Conservation (phyloP, 2,329 filamentous ascomycete genomes). For the Ceratocystis alfenasii region DNA sequence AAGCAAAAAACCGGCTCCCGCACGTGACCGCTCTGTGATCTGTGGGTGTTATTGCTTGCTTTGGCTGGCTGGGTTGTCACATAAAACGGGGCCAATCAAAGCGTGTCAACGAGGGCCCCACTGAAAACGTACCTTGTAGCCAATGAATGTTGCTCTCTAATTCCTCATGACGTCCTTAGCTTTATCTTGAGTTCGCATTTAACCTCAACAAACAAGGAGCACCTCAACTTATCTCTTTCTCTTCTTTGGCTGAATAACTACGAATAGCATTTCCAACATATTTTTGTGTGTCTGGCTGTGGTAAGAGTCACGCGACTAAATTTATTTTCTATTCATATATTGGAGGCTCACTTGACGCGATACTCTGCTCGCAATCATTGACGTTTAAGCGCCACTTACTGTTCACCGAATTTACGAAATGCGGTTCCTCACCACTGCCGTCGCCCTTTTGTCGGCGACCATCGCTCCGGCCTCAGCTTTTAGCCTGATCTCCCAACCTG, state of each 20-base stretch:
- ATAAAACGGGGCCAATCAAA: slow-evolving; percentile 5
- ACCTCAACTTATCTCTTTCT: not conserved
- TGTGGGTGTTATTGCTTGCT: not conserved
- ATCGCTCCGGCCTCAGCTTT: slow-evolving; percentile 35
- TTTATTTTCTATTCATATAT: not conserved
- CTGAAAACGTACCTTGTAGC: not conserved
- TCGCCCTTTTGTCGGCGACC: slow-evolving; percentile 37
- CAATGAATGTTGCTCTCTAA: not conserved
- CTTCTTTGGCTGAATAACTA: not conserved
- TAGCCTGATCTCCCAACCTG: slow-evolving; percentile 33
- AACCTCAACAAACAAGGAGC: not conserved
- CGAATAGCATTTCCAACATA: not conserved
- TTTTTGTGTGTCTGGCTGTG: not conserved
- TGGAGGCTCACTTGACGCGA: not conserved
- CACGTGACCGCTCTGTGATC: not conserved
- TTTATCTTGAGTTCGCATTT: not conserved
- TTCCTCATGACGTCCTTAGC: slow-evolving; percentile 8
- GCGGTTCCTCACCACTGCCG: slow-evolving; percentile 29
- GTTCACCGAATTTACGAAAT: slow-evolving; percentile 5
- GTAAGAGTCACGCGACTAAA: not conserved
- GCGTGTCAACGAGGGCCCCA: not conserved
- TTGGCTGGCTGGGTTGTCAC: not conserved
- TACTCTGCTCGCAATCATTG: not conserved
- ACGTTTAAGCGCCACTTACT: not conserved
- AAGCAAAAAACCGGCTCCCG: not conserved